These are phyloP conservation scores for Austroboletus festivus DNA, from an alignment of 768 basidiomycete genomes.

Conservation along the genomic window DNA sequence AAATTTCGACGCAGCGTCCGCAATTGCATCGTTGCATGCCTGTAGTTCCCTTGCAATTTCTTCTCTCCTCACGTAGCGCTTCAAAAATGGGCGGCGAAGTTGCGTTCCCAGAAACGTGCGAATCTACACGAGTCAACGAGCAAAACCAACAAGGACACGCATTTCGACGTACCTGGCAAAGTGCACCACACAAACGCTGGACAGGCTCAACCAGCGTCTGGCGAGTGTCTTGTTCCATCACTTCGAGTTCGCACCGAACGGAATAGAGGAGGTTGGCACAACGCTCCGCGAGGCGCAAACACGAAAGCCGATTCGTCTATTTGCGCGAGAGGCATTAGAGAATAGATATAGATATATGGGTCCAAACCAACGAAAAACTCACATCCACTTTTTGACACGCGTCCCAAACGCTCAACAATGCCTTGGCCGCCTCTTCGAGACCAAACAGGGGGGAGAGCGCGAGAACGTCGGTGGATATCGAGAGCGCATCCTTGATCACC, in stretches of 20 bases:
- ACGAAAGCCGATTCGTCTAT: slow-evolving; percentile 66
- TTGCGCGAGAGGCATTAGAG: background rate
- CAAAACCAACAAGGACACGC: too few relatives aligned
- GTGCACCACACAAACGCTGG: slow-evolving; percentile 23
- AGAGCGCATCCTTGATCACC: slow-evolving; percentile 36
- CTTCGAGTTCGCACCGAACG: slow-evolving; percentile 56
- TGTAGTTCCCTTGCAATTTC: slow-evolving; percentile 57
- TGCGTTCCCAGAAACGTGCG: slow-evolving; percentile 56
- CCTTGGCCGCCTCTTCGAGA: slow-evolving; percentile 47
- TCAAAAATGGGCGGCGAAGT: slow-evolving; percentile 67
- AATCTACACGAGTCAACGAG: slow-evolving; percentile 33
- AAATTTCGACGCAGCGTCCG: slow-evolving; percentile 39
- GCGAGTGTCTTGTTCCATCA: slow-evolving; percentile 52
- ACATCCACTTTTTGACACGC: slow-evolving; percentile 60
- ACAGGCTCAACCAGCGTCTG: slow-evolving; percentile 52
- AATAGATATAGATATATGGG: background rate
- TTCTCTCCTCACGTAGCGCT: slow-evolving; percentile 72
- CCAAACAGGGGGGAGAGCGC: slow-evolving; percentile 57
- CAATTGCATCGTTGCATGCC: slow-evolving; percentile 49
- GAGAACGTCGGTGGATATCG: slow-evolving; percentile 35
- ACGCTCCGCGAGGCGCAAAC: slow-evolving; percentile 68
- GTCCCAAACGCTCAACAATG: slow-evolving; percentile 63
- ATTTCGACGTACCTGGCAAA: slow-evolving; percentile 42
- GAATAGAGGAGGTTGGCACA: slow-evolving; percentile 68
- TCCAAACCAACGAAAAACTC: slow-evolving; percentile 21